Base-by-base conservation (phyloP, 169 alveolate genomes). In the Cardiosporidium cionae region DNA sequence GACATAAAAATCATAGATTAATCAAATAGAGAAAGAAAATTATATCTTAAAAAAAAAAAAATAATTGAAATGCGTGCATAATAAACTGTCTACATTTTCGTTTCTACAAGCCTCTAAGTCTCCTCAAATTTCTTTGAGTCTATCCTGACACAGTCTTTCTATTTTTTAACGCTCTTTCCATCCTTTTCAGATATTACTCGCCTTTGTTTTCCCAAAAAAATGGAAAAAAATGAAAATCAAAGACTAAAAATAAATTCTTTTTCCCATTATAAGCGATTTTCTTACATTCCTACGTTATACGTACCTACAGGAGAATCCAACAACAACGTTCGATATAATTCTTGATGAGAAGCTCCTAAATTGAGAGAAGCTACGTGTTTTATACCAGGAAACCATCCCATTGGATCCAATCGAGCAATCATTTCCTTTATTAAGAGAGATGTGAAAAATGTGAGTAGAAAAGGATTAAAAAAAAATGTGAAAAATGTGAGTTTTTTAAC, bases 241-340 rank as follows among this genome's bases (percentile, higher is more conserved):
- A n/a, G n/a, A n/a, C n/a, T n/a, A n/a, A n/a, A n/a, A n/a, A n/a
- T n/a, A n/a, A n/a, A n/a, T n/a, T n/a, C n/a, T n/a, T n/a, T n/a
- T n/a, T n/a, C n/a, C n/a, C n/a, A n/a, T n/a, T n/a, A n/a, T n/a
- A n/a, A n/a, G n/a, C n/a, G n/a, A n/a, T n/a, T n/a, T n/a, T n/a
- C n/a, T n/a, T n/a, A n/a, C n/a, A n/a, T n/a, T n/a, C n/a, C n/a
- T n/a, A n/a, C n/a, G n/a, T 16, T 29, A 79, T 89, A 89, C 27
- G 80, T 83, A 22, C 99, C 99, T 37, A 97, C 96, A 1, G 99
- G 99, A 32, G 99, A 94, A 83, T 97, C 99, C 65, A 97, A 90
- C 22, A 97, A 91, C 16, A 97, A 96, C 65, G 94, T 93, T 76
- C 96, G 92, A 79, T 96, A 95, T 72, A 97, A 92, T 53, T 94